Conservation (phyloP, 2,329 filamentous ascomycete species). For the Calonectria montana region DNA sequence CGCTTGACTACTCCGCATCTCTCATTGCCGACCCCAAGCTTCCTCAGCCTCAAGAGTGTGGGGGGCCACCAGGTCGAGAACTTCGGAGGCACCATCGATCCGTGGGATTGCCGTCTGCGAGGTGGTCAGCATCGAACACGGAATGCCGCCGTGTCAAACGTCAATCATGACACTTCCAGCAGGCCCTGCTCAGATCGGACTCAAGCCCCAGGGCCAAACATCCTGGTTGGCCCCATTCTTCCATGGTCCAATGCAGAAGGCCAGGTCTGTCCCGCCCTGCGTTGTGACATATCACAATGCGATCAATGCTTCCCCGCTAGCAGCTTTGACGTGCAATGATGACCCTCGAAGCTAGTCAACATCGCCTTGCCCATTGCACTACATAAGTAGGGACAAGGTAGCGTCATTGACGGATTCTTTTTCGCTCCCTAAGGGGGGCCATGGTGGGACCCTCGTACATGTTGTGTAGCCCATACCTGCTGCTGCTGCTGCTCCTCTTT, state of each 20-base stretch:
- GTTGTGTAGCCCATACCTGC: conserved; percentile 4
- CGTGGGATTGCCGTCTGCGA: conserved; percentile 5
- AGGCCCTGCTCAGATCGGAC: conserved; percentile 23
- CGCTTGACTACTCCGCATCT: conserved; percentile 25
- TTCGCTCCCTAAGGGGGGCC: conserved; percentile 1
- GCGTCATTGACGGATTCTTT: conserved; percentile 2
- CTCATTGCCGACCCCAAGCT: conserved; percentile 20
- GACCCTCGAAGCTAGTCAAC: conserved; percentile 12
- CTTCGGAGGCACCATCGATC: background rate
- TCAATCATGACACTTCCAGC: conserved; percentile 25
- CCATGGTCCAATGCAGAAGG: conserved; percentile 32
- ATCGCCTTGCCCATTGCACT: background rate
- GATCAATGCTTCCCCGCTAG: conserved; percentile 32
- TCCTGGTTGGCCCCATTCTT: conserved; percentile 27
- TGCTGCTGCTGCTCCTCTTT: background rate
- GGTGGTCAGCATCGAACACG: background rate
- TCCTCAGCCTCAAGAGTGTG: conserved; percentile 26
- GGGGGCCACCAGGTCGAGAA: conserved; percentile 19
- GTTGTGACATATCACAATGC: conserved; percentile 41
- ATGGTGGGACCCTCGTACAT: background rate
- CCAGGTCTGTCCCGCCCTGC: conserved; percentile 34
- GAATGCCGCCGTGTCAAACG: conserved; percentile 20
- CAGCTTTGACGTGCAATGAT: conserved; percentile 14
- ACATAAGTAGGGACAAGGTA: background rate
- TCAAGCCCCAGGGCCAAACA: conserved; percentile 29